Base-by-base conservation (phyloP, 495 filamentous ascomycete genomes). In the Aspergillus olivimuriae region DNA sequence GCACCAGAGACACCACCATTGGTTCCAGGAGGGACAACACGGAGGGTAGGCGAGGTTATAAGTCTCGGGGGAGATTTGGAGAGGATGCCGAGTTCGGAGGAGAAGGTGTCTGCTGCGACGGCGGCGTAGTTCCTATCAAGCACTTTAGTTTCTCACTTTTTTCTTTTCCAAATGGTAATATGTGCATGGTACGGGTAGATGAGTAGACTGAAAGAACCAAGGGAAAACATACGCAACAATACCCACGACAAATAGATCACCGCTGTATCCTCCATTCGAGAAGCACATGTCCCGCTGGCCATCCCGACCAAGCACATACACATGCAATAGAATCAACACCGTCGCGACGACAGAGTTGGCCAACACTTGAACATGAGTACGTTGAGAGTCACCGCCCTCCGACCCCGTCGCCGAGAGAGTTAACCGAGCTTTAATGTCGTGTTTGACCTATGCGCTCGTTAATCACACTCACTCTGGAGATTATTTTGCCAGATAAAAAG, bases 31-130 rank as follows among this genome's bases (percentile, higher is more conserved):
- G 91, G 89, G 0, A 96, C 94, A 50, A 78, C 70, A 11, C 80
- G 76, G 10, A 90, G 66, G 16, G 72, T 85, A 17, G 76, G 76
- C 19, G 87, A 87, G 4, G 88, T 95, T 43, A 98, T 89, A n/a
- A 98, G 77, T 14, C 88, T 76, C 1, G 92, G 92, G 28, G 73
- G 65, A 17, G 73, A 74, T 46, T 74, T 81, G 14, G 89, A 83
- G 14, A 97, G 75, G 36, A 98, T 98, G 5, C 92, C 92, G 11
- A 97, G 80, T 64, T 98, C 92, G 10, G 90, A 96, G 43, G 85
- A 89, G 64, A 95, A 94, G 4, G 92, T 98, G 58, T 98, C 92
- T 21, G 92, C 85, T 10, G 89, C 81, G 16, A 91, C 87, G 18
- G 87, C 86, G 23, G 88, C 92, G 50, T 98, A 98, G 67, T 97